A percentile compares a stretch with the other conserved stretches of the same genome.
Evolutionary conservation across 129 eudicot species (phyloP).

Genomic region (Lactuca saligna): DNA sequence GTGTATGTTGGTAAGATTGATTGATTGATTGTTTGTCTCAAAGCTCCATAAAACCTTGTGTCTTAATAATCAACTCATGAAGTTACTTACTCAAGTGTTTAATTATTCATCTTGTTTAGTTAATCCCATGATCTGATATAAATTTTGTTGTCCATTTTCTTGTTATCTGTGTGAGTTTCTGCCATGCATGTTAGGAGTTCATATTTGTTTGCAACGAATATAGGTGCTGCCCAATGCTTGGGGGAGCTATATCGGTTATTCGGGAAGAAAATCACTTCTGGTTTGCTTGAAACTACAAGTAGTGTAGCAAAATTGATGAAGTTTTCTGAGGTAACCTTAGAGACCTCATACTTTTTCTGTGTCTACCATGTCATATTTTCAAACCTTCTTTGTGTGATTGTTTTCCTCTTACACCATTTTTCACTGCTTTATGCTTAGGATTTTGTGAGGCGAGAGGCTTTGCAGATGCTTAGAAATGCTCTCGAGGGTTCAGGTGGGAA

Average conservation of each 20-base stretch:
- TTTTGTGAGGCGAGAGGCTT: slow-evolving; percentile 91
- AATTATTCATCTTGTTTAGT: slow-evolving; percentile 9
- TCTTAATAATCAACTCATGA: neutral
- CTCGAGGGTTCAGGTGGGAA: slow-evolving; percentile 86
- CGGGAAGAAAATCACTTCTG: slow-evolving; percentile 90
- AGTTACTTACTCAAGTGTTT: neutral
- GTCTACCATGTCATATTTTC: neutral
- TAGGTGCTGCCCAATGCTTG: slow-evolving; percentile 95
- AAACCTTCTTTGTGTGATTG: neutral
- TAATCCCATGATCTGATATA: neutral
- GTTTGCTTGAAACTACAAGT: slow-evolving; percentile 76
- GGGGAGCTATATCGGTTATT: slow-evolving; percentile 84
- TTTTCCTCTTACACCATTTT: slow-evolving; percentile 11
- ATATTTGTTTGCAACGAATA: slow-evolving; percentile 8
- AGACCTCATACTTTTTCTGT: neutral
- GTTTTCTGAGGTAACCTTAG: slow-evolving; percentile 66
- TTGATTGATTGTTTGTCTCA: neutral
- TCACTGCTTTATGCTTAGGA: slow-evolving; percentile 56
- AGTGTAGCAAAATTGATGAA: slow-evolving; percentile 84
- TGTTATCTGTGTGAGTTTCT: neutral
- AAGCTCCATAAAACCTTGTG: slow-evolving; percentile 3
- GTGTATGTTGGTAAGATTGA: neutral
- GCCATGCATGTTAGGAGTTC: neutral
- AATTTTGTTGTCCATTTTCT: slow-evolving; percentile 2
- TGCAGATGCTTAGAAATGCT: slow-evolving; percentile 87